Conservation (phyloP, 768 basidiomycete species). For the Tricholoma saponaceum region DNA sequence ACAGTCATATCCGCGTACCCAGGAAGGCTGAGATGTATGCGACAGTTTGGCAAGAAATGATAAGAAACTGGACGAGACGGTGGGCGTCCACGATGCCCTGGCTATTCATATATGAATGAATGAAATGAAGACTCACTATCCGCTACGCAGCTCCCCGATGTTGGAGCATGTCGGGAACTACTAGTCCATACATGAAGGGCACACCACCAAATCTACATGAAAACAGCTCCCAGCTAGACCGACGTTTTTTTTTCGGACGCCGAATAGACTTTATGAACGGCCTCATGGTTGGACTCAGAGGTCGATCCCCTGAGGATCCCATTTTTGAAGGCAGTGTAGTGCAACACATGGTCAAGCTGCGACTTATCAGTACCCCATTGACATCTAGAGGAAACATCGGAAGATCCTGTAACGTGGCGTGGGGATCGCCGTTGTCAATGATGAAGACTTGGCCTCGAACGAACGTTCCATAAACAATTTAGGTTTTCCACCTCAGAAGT, state of each 20-base stretch:
- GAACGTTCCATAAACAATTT: neutral
- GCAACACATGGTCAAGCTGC: neutral
- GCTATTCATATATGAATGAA: neutral
- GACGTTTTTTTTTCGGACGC: neutral
- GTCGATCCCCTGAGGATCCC: neutral
- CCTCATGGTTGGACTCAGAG: neutral
- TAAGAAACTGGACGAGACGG: neutral
- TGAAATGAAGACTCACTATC: neutral
- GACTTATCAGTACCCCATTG: neutral
- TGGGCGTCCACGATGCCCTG: neutral
- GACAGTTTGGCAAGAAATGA: neutral
- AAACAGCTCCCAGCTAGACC: neutral
- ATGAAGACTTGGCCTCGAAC: neutral
- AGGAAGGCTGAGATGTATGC: neutral
- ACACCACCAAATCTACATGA: neutral
- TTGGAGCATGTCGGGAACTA: neutral
- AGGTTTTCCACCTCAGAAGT: neutral
- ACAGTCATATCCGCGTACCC: neutral
- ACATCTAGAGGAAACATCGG: neutral
- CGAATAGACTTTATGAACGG: constrained; percentile 1
- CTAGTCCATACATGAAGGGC: too few relatives aligned
- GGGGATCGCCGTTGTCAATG: constrained; percentile 1
- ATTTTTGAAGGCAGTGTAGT: neutral
- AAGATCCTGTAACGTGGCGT: neutral
- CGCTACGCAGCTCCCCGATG: neutral